Evolutionary conservation across 306 rosid genomes (phyloP).

Genomic region (Prinsepia uniflora): DNA sequence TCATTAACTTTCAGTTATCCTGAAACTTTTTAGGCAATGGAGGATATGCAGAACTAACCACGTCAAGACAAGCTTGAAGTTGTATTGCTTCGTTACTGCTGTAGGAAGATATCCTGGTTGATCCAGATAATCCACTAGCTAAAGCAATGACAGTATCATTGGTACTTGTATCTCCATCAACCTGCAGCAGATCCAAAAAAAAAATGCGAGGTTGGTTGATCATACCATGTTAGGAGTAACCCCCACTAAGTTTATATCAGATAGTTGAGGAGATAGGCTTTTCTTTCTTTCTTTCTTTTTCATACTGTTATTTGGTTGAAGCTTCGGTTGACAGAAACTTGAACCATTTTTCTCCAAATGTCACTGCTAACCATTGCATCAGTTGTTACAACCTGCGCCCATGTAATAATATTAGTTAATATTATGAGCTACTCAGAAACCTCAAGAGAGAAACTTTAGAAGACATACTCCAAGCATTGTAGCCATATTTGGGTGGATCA

Average conservation of each 20-base stretch:
- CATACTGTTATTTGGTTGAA: constrained; percentile 95
- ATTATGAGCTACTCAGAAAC: background rate
- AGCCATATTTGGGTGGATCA: constrained; percentile 99
- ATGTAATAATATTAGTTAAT: background rate
- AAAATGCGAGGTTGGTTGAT: background rate
- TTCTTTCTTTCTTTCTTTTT: background rate
- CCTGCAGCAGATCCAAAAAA: constrained; percentile 41
- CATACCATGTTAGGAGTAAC: background rate
- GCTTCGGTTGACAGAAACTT: constrained; percentile 78
- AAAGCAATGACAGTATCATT: constrained; percentile 91
- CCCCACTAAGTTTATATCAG: background rate
- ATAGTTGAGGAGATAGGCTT: background rate
- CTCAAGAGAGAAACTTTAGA: constrained; percentile 18
- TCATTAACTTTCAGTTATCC: background rate
- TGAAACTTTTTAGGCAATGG: background rate
- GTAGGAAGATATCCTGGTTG: constrained; percentile 53
- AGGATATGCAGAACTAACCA: constrained; percentile 35
- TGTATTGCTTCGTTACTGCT: constrained; percentile 57
- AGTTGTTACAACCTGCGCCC: constrained; percentile 73
- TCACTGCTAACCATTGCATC: constrained; percentile 76
- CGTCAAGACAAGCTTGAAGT: constrained; percentile 86
- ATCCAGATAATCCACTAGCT: constrained; percentile 85
- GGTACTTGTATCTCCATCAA: constrained; percentile 97
- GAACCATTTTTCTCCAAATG: constrained; percentile 88
- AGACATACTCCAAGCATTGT: constrained; percentile 85